Base-by-base conservation (phyloP, 1,284 basidiomycete genomes). In the Volvariella volvacea region DNA sequence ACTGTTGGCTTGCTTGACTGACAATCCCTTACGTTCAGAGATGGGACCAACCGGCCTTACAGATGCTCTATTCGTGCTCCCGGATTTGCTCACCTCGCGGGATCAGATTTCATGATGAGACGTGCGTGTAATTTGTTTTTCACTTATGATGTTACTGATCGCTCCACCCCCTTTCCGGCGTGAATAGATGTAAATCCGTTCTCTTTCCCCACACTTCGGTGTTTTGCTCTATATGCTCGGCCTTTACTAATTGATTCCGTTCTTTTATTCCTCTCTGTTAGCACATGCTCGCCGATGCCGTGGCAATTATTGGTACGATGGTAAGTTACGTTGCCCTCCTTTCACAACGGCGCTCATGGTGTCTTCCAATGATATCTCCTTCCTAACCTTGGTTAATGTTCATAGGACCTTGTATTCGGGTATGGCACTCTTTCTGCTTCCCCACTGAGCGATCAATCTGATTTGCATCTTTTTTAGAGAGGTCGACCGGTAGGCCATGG, bases 221-320 rank as follows among this genome's bases (percentile, higher is more conserved):
- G 25, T 28, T 6, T 28, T 28, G 25, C 12, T 6, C 6, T 28
- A 28, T 28, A 28, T 12, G 6, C 25, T 6, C 6, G 25, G 25
- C 25, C 12, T 28, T 28, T 28, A 12, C 25, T 28, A 12, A 28
- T n/a, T 28, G 25, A 28, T 28, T 28, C 25, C 12, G 6, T 12
- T 12, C 25, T 28, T 12, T 28, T 28, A 6, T 12, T 28, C 25
- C 25, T 17, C 45, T 48, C 47, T 34, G 51, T 44, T 63, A 93
- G 80, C 87, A 91, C 65, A 88, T 87, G 79, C 71, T 95, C 50
- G 90, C 92, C 9, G 92, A 95, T 59, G 90, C 86, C 34, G 92
- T 95, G 41, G 83, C 92, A 43, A 87, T 95, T 57, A 93, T 95
- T 59, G 92, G 92, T 62, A 95, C 92, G 44, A 93, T 95, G 91